Evolutionary conservation across 495 filamentous ascomycete genomes (phyloP).

Genomic region (Penicillium daleae): DNA sequence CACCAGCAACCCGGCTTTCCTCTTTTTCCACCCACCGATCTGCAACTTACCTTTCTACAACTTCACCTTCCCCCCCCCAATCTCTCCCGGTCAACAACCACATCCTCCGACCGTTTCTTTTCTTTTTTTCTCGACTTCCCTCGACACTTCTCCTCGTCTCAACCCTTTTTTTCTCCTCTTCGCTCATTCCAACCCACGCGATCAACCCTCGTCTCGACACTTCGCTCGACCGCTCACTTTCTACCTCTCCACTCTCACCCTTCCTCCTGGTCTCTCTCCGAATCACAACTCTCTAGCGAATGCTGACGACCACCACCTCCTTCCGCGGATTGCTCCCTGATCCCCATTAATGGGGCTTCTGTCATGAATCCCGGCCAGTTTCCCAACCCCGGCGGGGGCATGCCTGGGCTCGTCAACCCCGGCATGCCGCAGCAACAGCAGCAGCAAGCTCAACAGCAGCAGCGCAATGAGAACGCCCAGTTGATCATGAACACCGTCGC

Average conservation of each 20-base stretch:
- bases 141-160: background rate
- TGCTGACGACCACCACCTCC: slow-evolving; percentile 41
- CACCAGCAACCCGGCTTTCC: slow-evolving; percentile 27
- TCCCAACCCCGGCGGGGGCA: slow-evolving; percentile 47
- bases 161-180: too few species aligned
- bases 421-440: slow-evolving; percentile 35
- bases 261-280: slow-evolving; percentile 4
- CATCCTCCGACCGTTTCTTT: background rate
- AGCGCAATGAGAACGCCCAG: slow-evolving; percentile 39
- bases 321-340: slow-evolving; percentile 45
- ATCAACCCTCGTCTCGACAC: background rate
- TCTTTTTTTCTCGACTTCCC: background rate
- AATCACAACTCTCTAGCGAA: slow-evolving; percentile 36
- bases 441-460: slow-evolving; percentile 30
- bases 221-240: background rate
- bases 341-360: slow-evolving; percentile 51
- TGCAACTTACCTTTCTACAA: slow-evolving; percentile 19
- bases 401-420: slow-evolving; percentile 43
- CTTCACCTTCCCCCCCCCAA: slow-evolving; percentile 7
- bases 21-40: slow-evolving; percentile 27
- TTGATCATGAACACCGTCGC: slow-evolving; percentile 44
- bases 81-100: slow-evolving; percentile 3
- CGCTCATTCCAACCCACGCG: slow-evolving; percentile 11
- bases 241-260: background rate
- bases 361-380: slow-evolving; percentile 57